These are phyloP conservation scores for Cercospora sesami DNA, from an alignment of 2,329 filamentous ascomycete species.

Conservation along the genomic window DNA sequence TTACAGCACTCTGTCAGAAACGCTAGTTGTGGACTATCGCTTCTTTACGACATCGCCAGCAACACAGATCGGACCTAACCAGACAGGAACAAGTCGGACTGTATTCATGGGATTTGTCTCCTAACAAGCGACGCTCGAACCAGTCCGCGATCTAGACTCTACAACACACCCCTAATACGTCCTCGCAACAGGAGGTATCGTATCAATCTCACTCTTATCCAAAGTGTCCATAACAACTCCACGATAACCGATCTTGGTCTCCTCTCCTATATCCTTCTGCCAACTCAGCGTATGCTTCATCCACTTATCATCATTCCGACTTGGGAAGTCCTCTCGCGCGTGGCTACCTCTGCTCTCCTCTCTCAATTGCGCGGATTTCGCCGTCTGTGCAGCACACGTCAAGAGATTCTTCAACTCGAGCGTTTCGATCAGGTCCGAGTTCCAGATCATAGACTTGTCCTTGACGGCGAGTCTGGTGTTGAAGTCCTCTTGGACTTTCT, in stretches of 20 bases:
- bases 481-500: conserved; percentile 42
- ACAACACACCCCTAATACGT: conserved; percentile 28
- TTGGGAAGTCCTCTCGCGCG: conserved; percentile 50
- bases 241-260: conserved; percentile 47
- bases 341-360: conserved; percentile 51
- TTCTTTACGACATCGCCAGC: not conserved
- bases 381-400: conserved; percentile 51
- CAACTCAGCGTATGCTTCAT: conserved; percentile 53
- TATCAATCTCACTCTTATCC: conserved; percentile 47
- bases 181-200: conserved; percentile 35
- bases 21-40: not conserved
- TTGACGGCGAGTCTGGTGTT: conserved; percentile 40
- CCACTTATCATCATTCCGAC: conserved; percentile 47
- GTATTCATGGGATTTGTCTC: not conserved
- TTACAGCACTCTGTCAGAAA: not conserved
- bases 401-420: conserved; percentile 51
- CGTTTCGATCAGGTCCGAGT: conserved; percentile 51
- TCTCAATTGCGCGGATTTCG: conserved; percentile 46
- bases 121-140: not conserved
- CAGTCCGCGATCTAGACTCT: not conserved
- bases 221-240: conserved; percentile 47
- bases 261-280: conserved; percentile 44
- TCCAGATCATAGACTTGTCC: conserved; percentile 53
- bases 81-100: not conserved
- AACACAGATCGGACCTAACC: not conserved